A percentile compares a stretch with the other conserved stretches of the same genome.
Conservation (phyloP, 208 protist species). For the Acanthamoeba healyi region DNA sequence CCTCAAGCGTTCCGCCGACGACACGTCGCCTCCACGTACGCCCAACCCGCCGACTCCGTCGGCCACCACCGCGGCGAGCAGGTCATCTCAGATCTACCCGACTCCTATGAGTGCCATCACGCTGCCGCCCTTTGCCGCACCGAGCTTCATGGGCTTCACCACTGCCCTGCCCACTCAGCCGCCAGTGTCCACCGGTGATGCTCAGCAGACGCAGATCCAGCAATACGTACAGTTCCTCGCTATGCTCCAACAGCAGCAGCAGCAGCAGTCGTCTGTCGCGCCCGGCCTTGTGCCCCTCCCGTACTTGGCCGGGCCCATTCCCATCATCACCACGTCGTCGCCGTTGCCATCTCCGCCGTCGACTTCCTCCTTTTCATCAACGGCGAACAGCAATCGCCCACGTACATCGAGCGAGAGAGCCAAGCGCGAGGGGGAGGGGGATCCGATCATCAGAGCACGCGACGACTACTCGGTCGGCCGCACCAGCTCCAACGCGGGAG, state of each 20-base stretch:
- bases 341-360: background rate
- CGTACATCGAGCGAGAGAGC: background rate
- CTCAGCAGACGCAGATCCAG: background rate
- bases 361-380: background rate
- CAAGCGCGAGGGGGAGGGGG: too few species aligned
- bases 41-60: too few species aligned
- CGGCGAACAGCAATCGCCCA: background rate
- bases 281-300: background rate
- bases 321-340: background rate
- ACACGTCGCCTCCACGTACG: too few species aligned
- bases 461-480: background rate
- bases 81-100: too few species aligned
- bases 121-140: too few species aligned
- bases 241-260: slow-evolving; percentile 1
- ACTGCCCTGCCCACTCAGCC: background rate
- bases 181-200: background rate
- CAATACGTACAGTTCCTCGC: background rate
- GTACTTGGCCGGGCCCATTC: background rate
- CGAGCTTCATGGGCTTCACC: too few species aligned
- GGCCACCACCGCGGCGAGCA: too few species aligned
- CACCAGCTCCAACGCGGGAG: background rate
- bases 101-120: too few species aligned
- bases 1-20: too few species aligned
- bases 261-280: background rate
- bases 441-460: too few species aligned